Evolutionary conservation across 2,329 filamentous ascomycete species (phyloP).

Genomic region (Aureobasidium sp.): DNA sequence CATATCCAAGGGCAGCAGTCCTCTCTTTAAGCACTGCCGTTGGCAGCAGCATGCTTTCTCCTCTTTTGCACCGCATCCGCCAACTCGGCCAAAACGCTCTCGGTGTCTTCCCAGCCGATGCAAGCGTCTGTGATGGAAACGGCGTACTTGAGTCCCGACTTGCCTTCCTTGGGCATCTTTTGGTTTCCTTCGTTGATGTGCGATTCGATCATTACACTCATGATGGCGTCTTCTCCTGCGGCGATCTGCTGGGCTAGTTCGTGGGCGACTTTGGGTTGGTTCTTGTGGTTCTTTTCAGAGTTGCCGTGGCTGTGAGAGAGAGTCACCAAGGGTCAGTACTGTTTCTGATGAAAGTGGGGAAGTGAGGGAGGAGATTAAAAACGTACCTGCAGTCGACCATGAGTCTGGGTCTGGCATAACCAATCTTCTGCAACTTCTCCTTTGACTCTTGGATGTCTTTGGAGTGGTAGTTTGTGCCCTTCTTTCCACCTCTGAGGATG

Average conservation of each 20-base stretch:
- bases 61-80: conserved; percentile 74
- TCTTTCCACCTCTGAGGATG: conserved; percentile 85
- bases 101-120: conserved; percentile 89
- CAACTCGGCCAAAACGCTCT: conserved; percentile 66
- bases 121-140: conserved; percentile 97
- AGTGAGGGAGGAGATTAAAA: too few relatives aligned
- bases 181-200: conserved; percentile 91
- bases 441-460: conserved; percentile 79
- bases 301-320: conserved; percentile 70
- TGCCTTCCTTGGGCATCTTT: conserved; percentile 84
- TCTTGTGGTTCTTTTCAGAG: conserved; percentile 83
- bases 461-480: conserved; percentile 89
- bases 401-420: conserved; percentile 60
- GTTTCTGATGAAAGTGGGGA: too few relatives aligned
- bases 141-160: conserved; percentile 78
- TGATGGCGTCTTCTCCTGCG: conserved; percentile 75
- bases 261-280: conserved; percentile 88
- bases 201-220: conserved; percentile 99
- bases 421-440: conserved; percentile 66
- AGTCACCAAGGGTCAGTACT: too few relatives aligned
- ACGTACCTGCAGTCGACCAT: conserved; percentile 77
- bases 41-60: conserved; percentile 40
- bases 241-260: conserved; percentile 77
- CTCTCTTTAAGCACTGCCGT: conserved; percentile 9
- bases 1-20: not conserved